These are phyloP conservation scores for Malassezia vespertilionis DNA, from an alignment of 1,284 basidiomycete species.

Conservation along the genomic window DNA sequence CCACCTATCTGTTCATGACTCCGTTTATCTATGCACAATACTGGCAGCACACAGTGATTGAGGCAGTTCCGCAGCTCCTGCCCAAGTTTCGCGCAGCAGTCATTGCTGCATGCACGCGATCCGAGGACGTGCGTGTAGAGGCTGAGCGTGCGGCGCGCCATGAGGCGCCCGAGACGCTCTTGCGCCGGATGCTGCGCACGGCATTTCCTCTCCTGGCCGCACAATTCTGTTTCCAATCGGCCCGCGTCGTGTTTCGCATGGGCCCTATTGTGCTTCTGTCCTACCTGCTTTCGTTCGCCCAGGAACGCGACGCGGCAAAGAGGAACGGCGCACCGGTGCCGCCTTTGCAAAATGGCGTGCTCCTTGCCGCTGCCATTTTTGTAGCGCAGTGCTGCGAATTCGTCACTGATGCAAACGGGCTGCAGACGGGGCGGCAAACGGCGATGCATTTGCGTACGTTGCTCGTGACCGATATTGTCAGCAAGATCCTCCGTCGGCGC, in stretches of 20 bases:
- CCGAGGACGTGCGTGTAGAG: conserved; percentile 47
- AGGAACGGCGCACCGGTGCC: conserved; percentile 15
- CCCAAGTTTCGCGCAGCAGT: conserved; percentile 51
- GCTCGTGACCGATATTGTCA: conserved; percentile 52
- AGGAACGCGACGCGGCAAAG: conserved; percentile 26
- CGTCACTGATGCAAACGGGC: conserved; percentile 30
- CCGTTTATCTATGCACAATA: conserved; percentile 50
- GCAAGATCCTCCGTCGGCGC: conserved; percentile 51
- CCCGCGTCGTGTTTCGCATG: conserved; percentile 49
- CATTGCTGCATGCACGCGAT: conserved; percentile 19
- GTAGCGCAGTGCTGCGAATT: conserved; percentile 49
- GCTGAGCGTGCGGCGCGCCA: not conserved
- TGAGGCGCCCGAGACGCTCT: conserved; percentile 27
- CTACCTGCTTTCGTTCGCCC: conserved; percentile 51
- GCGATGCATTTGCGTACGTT: conserved; percentile 47
- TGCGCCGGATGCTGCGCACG: conserved; percentile 45
- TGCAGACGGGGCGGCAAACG: conserved; percentile 50
- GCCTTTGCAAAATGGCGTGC: conserved; percentile 50
- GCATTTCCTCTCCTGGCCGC: conserved; percentile 43
- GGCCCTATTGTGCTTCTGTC: conserved; percentile 52
- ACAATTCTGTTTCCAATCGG: conserved; percentile 49
- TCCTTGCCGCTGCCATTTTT: conserved; percentile 51
- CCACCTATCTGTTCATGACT: conserved; percentile 20
- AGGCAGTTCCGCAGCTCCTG: conserved; percentile 51
- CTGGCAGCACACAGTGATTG: conserved; percentile 48